phyloP scores from a whole-genome alignment of 2,329 filamentous ascomycete species.

The Dichotomopilus funicola region DNA sequence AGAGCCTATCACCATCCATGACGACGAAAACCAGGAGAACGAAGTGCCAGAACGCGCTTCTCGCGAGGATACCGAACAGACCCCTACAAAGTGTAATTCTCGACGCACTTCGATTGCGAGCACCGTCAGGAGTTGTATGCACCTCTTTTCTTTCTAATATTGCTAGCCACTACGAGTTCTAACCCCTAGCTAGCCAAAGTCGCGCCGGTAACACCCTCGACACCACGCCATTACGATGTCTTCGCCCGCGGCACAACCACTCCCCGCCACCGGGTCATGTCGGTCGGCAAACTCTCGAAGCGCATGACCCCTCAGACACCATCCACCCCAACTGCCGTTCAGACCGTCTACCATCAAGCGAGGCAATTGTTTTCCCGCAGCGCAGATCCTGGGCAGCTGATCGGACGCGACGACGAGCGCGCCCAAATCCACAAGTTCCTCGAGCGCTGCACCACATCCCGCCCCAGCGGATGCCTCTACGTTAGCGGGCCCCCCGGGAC shows the following conservation, averaged over 20 bases:
- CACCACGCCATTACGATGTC: conserved; percentile 73
- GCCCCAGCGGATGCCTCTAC: conserved; percentile 76
- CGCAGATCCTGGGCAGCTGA: conserved; percentile 64
- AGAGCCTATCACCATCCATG: conserved; percentile 45
- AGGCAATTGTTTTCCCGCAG: conserved; percentile 81
- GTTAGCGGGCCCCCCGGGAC: conserved; percentile 94
- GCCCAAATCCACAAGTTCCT: conserved; percentile 65
- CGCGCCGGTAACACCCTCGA: conserved; percentile 61
- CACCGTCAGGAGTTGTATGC: conserved; percentile 12
- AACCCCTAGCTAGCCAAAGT: conserved; percentile 6
- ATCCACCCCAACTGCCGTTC: conserved; percentile 58
- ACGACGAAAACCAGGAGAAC: conserved; percentile 40
- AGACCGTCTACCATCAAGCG: conserved; percentile 79
- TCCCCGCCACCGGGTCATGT: conserved; percentile 75
- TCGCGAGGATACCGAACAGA: conserved; percentile 10
- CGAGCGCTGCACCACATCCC: conserved; percentile 51
- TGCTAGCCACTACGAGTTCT: not conserved
- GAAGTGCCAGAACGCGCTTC: conserved; percentile 29
- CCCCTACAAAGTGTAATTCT: conserved; percentile 16
- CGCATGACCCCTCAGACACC: conserved; percentile 74
- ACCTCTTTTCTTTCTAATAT: not conserved
- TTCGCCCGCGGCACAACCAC: conserved; percentile 67
- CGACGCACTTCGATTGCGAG: conserved; percentile 19
- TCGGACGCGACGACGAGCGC: conserved; percentile 67
- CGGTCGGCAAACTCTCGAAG: conserved; percentile 67